A percentile compares a stretch with the other conserved stretches of the same genome.
These are phyloP conservation scores for Fraxinus ornus DNA, from an alignment of 305 asterid genomes.

Conservation along the genomic window DNA sequence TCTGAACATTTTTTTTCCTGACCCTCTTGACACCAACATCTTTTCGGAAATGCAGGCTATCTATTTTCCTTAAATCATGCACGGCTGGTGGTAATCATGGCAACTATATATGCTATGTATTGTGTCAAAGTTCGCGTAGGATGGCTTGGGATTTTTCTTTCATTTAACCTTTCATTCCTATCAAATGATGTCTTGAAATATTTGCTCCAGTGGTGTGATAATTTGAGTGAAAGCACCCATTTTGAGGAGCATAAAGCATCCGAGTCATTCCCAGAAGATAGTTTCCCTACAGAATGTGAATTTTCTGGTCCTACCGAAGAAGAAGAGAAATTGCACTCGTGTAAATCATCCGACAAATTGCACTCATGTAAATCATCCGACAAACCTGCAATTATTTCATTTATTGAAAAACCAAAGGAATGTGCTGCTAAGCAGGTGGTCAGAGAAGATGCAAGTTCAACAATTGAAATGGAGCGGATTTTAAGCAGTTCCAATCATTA, in stretches of 20 bases:
- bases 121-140: constrained; percentile 84
- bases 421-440: constrained; percentile 50
- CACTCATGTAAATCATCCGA: constrained; percentile 65
- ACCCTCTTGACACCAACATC: constrained; percentile 29
- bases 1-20: constrained; percentile 18
- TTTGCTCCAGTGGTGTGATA: constrained; percentile 87
- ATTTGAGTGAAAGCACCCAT: constrained; percentile 66
- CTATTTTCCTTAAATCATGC: constrained; percentile 93
- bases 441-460: constrained; percentile 65
- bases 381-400: constrained; percentile 47
- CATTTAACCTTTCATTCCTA: constrained; percentile 86
- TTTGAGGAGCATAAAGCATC: constrained; percentile 64
- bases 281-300: constrained; percentile 57
- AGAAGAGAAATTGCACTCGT: constrained; percentile 66
- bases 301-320: constrained; percentile 63
- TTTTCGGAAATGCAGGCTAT: constrained; percentile 63
- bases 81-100: constrained; percentile 84
- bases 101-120: constrained; percentile 77
- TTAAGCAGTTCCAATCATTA: constrained; percentile 74
- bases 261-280: constrained; percentile 62
- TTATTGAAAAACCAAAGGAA: constrained; percentile 62
- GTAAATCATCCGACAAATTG: constrained; percentile 61
- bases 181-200: constrained; percentile 75
- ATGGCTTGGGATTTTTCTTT: constrained; percentile 86
- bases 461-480: constrained; percentile 82